Evolutionary conservation across 331 rosid genomes (phyloP).

Genomic region (Malus hybrid): DNA sequence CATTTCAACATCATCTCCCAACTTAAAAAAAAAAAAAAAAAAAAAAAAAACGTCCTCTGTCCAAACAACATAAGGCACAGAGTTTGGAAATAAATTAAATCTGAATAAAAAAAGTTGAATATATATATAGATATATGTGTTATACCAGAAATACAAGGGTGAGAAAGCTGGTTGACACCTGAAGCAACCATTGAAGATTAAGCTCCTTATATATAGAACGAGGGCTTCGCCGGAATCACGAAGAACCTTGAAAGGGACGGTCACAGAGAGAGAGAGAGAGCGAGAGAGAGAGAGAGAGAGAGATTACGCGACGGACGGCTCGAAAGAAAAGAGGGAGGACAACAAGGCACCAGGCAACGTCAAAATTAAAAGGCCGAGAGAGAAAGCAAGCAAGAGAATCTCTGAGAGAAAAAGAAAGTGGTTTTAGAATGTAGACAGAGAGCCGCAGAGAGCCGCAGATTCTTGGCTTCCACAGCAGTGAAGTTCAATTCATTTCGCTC

Average conservation of each 20-base stretch:
- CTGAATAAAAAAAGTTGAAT: background rate
- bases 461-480: conserved; percentile 91
- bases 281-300: conserved; percentile 17
- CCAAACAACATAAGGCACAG: background rate
- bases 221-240: conserved; percentile 22
- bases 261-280: conserved; percentile 14
- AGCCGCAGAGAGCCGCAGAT: conserved; percentile 28
- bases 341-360: conserved; percentile 46
- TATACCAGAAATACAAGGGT: conserved; percentile 82
- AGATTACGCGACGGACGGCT: conserved; percentile 15
- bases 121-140: background rate
- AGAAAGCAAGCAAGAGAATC: conserved; percentile 22
- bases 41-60: no score
- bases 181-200: conserved; percentile 47
- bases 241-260: conserved; percentile 23
- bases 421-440: conserved; percentile 5
- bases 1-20: conserved; percentile 12
- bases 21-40: background rate
- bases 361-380: conserved; percentile 32
- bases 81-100: background rate
- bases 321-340: conserved; percentile 30
- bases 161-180: conserved; percentile 68
- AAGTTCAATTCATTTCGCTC: conserved; percentile 4
- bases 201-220: conserved; percentile 22
- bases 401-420: conserved; percentile 38